phyloP scores from a whole-genome alignment of 345 rosid species.

The Viola odorata region DNA sequence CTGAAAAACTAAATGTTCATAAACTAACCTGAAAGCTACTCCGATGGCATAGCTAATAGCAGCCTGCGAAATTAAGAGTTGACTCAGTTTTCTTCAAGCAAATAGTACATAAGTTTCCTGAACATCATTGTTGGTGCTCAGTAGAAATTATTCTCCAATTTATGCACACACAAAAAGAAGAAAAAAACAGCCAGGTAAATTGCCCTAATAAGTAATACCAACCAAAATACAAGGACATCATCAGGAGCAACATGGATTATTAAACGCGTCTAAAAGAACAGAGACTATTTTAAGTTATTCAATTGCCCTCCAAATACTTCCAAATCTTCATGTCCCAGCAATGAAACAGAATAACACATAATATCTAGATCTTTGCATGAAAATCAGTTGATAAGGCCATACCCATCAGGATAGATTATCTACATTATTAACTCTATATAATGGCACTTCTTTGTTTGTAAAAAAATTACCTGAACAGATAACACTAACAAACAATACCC shows the following conservation, averaged over 20 bases:
- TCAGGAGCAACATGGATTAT: too few species aligned
- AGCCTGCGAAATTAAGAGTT: slow-evolving; percentile 45
- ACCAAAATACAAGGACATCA: too few species aligned
- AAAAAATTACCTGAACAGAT: slow-evolving; percentile 58
- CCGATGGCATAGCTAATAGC: slow-evolving; percentile 83
- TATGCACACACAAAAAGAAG: background rate
- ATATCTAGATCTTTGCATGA: too few species aligned
- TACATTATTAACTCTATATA: background rate
- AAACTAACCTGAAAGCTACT: slow-evolving; percentile 69
- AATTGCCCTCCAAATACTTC: too few species aligned
- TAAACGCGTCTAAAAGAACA: too few species aligned
- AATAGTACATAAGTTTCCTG: background rate
- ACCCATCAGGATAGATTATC: background rate
- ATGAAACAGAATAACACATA: too few species aligned
- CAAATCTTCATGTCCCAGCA: too few species aligned
- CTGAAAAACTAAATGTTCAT: background rate
- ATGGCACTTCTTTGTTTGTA: background rate
- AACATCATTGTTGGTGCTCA: background rate
- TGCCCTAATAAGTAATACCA: background rate
- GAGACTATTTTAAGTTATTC: too few species aligned
- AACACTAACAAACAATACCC: slow-evolving; percentile 73
- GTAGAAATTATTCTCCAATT: background rate
- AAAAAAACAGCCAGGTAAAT: background rate
- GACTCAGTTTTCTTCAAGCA: slow-evolving; percentile 13
- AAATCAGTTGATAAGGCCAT: background rate